phyloP scores from a whole-genome alignment of 2,329 filamentous ascomycete species.

The Ophiostoma australiae region DNA sequence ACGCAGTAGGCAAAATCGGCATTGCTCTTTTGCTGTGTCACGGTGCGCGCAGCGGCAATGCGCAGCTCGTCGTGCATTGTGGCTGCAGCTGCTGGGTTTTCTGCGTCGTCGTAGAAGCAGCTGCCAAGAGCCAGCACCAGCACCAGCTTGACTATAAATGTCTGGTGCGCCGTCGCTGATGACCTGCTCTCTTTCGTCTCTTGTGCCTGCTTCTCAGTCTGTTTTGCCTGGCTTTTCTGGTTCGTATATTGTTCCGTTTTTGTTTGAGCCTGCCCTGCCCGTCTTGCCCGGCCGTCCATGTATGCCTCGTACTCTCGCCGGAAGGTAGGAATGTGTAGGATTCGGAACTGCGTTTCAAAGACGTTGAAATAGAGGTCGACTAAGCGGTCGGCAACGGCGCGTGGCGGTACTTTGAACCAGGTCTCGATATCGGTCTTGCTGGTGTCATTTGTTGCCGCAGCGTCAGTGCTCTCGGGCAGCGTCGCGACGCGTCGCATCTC shows the following conservation, averaged over 20 bases:
- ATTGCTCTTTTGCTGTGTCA: conserved; percentile 16
- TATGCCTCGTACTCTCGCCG: conserved; percentile 46
- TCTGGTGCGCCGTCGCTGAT: conserved; percentile 28
- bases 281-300: conserved; percentile 36
- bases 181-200: neutral
- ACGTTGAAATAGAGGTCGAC: conserved; percentile 50
- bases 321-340: conserved; percentile 53
- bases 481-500: conserved; percentile 20
- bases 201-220: neutral
- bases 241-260: neutral
- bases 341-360: conserved; percentile 49
- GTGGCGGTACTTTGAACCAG: conserved; percentile 33
- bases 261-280: neutral
- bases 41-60: conserved; percentile 22
- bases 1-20: conserved; percentile 20
- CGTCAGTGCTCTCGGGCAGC: neutral
- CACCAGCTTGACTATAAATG: conserved; percentile 45
- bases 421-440: neutral
- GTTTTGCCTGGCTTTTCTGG: neutral
- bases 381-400: conserved; percentile 45
- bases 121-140: conserved; percentile 46
- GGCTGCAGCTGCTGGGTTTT: neutral
- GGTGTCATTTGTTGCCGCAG: neutral
- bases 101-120: conserved; percentile 37
- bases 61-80: conserved; percentile 22